Evolutionary conservation across 805 yeast species (phyloP), one percentile per base, ranked within the genome.

Genomic region (Starmera dryadoides): DNA sequence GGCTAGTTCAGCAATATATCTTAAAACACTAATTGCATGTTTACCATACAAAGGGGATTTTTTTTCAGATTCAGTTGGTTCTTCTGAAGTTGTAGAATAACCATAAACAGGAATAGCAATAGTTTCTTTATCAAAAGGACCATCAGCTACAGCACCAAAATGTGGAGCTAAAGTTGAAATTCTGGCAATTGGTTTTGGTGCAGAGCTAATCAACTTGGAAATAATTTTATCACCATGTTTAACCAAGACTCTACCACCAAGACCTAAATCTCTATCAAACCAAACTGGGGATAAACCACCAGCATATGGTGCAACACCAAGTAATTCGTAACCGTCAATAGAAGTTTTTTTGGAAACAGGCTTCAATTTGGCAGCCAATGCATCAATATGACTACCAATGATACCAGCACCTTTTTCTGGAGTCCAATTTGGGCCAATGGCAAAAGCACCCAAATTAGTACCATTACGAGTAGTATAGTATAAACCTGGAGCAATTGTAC

Each of bases 111-210:
- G 96, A 16, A 85, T 84, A 37, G 83, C 79, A 53, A 80, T 77
- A 21, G 83, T 81, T 58, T 86, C 95, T 40, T 64, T 66, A 63
- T 87, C 85, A 63, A 81, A 84, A 6, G 89, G 89, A 8, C 81
- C 81, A 19, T 61, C 53, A 2, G 87, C 70, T 6, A 79, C 79
- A 2, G 67, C 64, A 35, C 95, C 95, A 58, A 86, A 87, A 63
- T 86, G 95, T 4, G 89, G 89, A 6, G 95, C 95, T 54, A 87
- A 68, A 2, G 91, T 73, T 5, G 95, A 94, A 39, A 86, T 82
- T 49, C 79, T 79, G 12, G 89, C 95, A 50, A 86, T 73, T 45
- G 86, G 86, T 46, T 69, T 71, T 14, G 84, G 83, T 1, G 81
- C 62, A 4, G 82, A 76, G 54, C 72, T 73, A 29, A 79, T 71